Evolutionary conservation across 2,329 filamentous ascomycete species (phyloP), one percentile per base, ranked within the genome.

Genomic region (Colletotrichum higginsianum): DNA sequence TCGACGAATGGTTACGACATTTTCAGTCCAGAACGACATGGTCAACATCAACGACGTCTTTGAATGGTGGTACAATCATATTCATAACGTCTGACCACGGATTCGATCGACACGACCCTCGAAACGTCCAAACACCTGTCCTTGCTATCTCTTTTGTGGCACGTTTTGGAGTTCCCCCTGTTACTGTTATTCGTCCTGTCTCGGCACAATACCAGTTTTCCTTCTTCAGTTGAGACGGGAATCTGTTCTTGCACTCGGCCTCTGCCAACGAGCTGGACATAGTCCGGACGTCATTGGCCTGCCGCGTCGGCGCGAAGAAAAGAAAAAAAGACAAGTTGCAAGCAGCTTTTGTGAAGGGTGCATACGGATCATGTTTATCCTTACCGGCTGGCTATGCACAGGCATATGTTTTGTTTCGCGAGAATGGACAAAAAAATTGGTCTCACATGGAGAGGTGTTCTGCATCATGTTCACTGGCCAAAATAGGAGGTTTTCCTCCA

Each of bases 401-500:
- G 75, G 73, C 74, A 71, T 75, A 9, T 56, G 60, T 42, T 71
- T 61, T 57, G 42, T 63, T 71, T 69, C 42, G 60, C 61, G 53
- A 70, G 69, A 61, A 70, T 50, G 66, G 74, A 78, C 73, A 71
- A 65, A 79, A 80, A 73, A 66, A 61, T 49, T 61, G 76, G 77
- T 73, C 61, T 75, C 73, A 79, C 72, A 82, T 72, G 79, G 81
- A 66, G 76, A 58, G 76, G 75, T 75, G 75, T 81, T 74, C 79
- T 82, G 81, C 82, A 83, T 83, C 79, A 75, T 76, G 74, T 76
- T 79, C 74, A 81, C 80, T 79, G 80, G 79, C 77, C 76, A 80
- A 79, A 80, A 79, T 49, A 74, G 74, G 75, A 71, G 74, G 42
- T 63, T n/a, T 53, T 21, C 15, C 40, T 53, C 60, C 64, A 56